Percentiles rank a stretch among this genome's conserved stretches.
Evolutionary conservation across 192 early-diverging fungal genomes (phyloP).

Genomic region (Obelidium mucronatum): DNA sequence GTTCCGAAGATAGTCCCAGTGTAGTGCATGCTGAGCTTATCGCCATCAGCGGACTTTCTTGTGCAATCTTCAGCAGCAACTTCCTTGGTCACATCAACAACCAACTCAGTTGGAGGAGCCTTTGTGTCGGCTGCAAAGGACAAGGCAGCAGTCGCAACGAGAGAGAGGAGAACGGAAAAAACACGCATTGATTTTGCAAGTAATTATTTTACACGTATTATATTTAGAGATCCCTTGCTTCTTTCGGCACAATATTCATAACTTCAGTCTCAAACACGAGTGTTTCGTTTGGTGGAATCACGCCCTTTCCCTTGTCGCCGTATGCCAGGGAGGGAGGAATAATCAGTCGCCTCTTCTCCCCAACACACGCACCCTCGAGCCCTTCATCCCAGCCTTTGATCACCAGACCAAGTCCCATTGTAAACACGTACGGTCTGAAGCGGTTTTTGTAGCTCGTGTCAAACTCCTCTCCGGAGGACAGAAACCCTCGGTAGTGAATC

Average conservation of each 20-base stretch:
- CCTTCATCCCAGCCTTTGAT: no score
- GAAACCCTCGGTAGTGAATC: no score
- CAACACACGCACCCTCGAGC: slow-evolving; percentile 72
- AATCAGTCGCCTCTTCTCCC: slow-evolving; percentile 76
- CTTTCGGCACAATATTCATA: no score
- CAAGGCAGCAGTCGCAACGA: not conserved
- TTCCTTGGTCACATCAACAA: slow-evolving; percentile 9
- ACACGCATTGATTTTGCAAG: no score
- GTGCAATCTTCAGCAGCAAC: slow-evolving; percentile 63
- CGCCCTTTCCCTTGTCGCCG: slow-evolving; percentile 63
- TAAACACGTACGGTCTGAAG: no score
- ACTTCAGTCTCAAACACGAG: slow-evolving; percentile 85
- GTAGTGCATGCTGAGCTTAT: slow-evolving; percentile 40
- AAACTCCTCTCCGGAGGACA: no score
- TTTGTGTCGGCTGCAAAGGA: not conserved
- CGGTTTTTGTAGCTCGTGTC: no score
- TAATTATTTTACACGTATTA: not conserved
- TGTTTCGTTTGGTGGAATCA: slow-evolving; percentile 55
- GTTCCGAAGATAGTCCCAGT: slow-evolving; percentile 32
- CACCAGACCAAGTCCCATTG: no score
- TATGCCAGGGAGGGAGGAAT: slow-evolving; percentile 71
- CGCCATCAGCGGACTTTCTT: slow-evolving; percentile 46
- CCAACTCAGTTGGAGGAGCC: not conserved
- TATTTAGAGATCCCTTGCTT: not conserved
- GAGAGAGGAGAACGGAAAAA: no score